Evolutionary conservation across 768 basidiomycete genomes (phyloP), one percentile per base, ranked within the genome.

Genomic region (Candolleomyces eurysporus): DNA sequence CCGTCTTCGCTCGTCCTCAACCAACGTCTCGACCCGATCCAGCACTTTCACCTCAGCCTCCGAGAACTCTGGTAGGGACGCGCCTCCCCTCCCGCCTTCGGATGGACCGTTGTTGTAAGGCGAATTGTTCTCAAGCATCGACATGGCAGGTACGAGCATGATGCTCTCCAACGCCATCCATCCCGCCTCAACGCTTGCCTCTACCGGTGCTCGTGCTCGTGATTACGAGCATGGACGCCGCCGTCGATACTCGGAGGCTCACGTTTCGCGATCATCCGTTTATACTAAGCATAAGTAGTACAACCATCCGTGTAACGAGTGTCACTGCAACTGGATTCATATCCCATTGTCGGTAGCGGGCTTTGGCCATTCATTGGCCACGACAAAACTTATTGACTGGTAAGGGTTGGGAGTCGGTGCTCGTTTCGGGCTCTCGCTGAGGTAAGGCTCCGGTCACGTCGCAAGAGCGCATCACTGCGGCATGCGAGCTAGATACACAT

Each of bases 41-140:
- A 89, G 85, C 61, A 61, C 59, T 0, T 86, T 82, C 66, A 89
- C 88, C 0, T 81, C 79, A 0, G 79, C 79, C 0, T 59, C 60
- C 36, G 60, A 61, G 43, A 86, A 83, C 68, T 89, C 88, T 11
- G 89, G 87, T 40, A 77, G 73, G 13, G 88, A 90, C 11, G 91
- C 90, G 0, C 89, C 89, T 5, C 88, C 90, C 0, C 78, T 91
- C 4, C 88, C 88, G 0, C 70, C 80, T 5, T 90, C 85, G 0
- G 90, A 91, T 61, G 84, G 84, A 3, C 88, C 87, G 1, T 90
- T 85, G 0, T 73, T 85, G 52, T 89, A 86, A 0, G 88, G 85
- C 5, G 88, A 86, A 32, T 92, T 90, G 0, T 84, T 89, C 69
- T 91, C 89, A 0, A 91, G 90, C 73, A 86, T 92, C 60, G 91